Evolutionary conservation across 2,329 filamentous ascomycete species (phyloP).

Genomic region (Stachybotrys echinatus): DNA sequence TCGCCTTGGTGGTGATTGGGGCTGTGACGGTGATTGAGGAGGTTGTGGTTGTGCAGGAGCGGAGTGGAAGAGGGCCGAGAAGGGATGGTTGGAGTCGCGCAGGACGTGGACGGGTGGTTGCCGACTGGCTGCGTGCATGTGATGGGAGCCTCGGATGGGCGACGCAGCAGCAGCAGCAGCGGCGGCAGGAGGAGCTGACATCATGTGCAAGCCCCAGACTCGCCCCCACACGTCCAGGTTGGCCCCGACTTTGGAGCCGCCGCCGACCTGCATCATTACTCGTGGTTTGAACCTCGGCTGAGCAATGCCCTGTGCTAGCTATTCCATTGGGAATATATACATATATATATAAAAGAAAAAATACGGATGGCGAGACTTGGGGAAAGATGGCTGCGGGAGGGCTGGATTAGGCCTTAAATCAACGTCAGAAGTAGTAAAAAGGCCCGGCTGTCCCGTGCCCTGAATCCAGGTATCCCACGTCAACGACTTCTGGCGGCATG

Average conservation of each 20-base stretch:
- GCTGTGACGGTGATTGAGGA: background rate
- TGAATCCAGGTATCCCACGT: background rate
- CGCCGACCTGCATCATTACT: too few species aligned
- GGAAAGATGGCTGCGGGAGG: background rate
- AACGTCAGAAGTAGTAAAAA: background rate
- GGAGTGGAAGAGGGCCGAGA: conserved; percentile 3
- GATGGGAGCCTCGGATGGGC: conserved; percentile 22
- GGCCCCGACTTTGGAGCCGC: too few species aligned
- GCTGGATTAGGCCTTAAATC: background rate
- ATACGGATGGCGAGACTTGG: background rate
- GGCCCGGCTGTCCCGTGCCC: background rate
- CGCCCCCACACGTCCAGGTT: conserved; percentile 10
- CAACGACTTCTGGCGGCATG: background rate
- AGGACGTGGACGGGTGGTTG: background rate
- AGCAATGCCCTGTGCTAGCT: too few species aligned
- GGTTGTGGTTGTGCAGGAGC: background rate
- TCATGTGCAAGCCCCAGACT: conserved; percentile 10
- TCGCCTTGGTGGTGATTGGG: conserved; percentile 6
- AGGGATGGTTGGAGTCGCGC: background rate
- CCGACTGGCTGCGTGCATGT: conserved; percentile 15
- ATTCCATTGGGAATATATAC: too few species aligned
- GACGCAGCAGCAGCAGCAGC: too few species aligned
- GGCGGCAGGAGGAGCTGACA: conserved; percentile 15
- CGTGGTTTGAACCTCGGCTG: too few species aligned
- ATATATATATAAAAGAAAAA: background rate